Evolutionary conservation across 805 yeast genomes (phyloP).

Genomic region (Zygotorulaspora florentina): DNA sequence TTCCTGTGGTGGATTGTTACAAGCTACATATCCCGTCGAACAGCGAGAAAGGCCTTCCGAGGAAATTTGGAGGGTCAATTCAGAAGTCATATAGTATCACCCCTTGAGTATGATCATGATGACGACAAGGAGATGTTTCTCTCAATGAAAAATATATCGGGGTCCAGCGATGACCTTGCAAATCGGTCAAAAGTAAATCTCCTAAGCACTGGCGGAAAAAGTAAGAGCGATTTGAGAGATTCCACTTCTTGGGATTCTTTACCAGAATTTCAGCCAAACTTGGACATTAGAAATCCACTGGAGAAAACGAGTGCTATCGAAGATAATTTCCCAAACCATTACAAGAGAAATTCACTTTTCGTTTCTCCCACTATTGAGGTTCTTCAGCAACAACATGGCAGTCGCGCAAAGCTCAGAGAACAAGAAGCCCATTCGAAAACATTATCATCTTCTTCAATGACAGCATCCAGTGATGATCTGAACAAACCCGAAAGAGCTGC

Average conservation of each 20-base stretch:
- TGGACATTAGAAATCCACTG: background rate
- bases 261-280: conserved; percentile 8
- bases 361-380: conserved; percentile 80
- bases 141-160: conserved; percentile 1
- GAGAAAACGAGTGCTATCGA: conserved; percentile 21
- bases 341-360: conserved; percentile 46
- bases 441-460: conserved; percentile 11
- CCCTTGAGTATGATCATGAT: conserved; percentile 15
- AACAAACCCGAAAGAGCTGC: conserved; percentile 29
- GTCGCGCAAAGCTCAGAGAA: background rate
- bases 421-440: conserved; percentile 1
- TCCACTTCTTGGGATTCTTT: conserved; percentile 12
- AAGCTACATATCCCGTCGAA: conserved; percentile 46
- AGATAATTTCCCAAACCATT: conserved; percentile 15
- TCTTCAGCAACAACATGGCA: conserved; percentile 42
- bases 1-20: conserved; percentile 49
- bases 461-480: conserved; percentile 6
- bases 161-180: conserved; percentile 7
- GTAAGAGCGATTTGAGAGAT: conserved; percentile 4
- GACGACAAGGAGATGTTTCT: conserved; percentile 11
- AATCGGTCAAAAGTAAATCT: conserved; percentile 4
- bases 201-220: conserved; percentile 5
- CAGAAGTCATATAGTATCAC: conserved; percentile 23
- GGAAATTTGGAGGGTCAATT: conserved; percentile 12
- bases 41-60: conserved; percentile 43